These are phyloP conservation scores for Starmerella sp. DNA, from an alignment of 805 yeast genomes.

Conservation along the genomic window DNA sequence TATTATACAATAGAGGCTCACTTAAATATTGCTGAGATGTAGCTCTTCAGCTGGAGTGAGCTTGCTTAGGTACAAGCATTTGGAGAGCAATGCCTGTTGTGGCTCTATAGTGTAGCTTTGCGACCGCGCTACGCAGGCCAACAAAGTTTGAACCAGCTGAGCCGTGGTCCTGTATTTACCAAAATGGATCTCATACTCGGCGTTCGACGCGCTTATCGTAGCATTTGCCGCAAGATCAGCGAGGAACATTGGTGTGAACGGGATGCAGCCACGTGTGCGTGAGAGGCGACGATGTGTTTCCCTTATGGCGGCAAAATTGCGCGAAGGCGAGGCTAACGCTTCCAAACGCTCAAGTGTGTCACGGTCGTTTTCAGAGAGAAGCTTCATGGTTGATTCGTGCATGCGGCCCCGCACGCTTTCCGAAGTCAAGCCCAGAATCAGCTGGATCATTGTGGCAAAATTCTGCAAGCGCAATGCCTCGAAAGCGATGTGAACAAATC, in stretches of 20 bases:
- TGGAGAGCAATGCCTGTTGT: constrained; percentile 59
- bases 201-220: constrained; percentile 43
- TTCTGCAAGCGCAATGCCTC: constrained; percentile 64
- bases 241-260: constrained; percentile 77
- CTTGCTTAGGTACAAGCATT: constrained; percentile 42
- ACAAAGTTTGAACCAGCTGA: constrained; percentile 60
- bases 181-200: constrained; percentile 48
- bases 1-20: background rate
- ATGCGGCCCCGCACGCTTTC: constrained; percentile 37
- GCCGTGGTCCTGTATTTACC: constrained; percentile 68
- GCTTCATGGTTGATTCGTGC: constrained; percentile 61
- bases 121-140: constrained; percentile 80
- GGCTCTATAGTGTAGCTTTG: constrained; percentile 46
- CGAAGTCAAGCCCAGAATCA: constrained; percentile 62
- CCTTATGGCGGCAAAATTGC: constrained; percentile 61
- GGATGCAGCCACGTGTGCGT: constrained; percentile 68
- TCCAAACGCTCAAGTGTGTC: constrained; percentile 57
- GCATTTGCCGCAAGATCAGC: constrained; percentile 72
- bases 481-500: constrained; percentile 77
- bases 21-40: background rate
- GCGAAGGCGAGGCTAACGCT: constrained; percentile 58
- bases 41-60: constrained; percentile 1
- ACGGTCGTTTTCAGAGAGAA: constrained; percentile 60
- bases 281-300: constrained; percentile 47
- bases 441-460: constrained; percentile 78